Evolutionary conservation across 225 moss, liverwort and hornwort genomes (phyloP).

Genomic region (Physcomitrellopsis africana): DNA sequence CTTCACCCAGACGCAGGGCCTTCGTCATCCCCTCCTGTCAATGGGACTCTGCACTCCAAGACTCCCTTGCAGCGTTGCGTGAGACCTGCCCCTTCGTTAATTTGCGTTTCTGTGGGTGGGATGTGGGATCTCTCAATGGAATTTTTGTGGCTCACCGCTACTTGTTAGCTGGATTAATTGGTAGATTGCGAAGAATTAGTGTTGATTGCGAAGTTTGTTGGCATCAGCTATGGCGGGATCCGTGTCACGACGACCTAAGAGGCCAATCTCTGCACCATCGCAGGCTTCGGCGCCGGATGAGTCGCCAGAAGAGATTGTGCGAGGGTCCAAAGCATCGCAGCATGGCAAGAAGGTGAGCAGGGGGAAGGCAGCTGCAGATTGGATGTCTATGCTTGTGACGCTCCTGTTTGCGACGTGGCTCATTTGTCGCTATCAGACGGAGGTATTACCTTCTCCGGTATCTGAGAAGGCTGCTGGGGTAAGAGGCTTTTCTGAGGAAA

Average conservation of each 20-base stretch:
- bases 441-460: conserved; percentile 57
- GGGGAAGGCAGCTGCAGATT: conserved; percentile 58
- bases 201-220: too few species aligned
- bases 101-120: too few species aligned
- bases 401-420: conserved; percentile 60
- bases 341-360: conserved; percentile 10
- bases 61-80: too few species aligned
- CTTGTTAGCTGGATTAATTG: background rate
- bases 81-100: too few species aligned
- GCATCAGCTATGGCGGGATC: conserved; percentile 38
- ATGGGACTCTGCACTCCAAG: too few species aligned
- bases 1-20: too few species aligned
- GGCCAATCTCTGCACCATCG: conserved; percentile 5
- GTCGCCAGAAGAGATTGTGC: conserved; percentile 28
- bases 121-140: too few species aligned
- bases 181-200: background rate
- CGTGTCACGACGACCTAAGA: conserved; percentile 36
- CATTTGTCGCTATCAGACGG: conserved; percentile 51
- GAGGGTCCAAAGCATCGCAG: conserved; percentile 5
- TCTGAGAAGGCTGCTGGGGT: conserved; percentile 59
- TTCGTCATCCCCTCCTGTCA: too few species aligned
- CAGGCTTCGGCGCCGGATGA: conserved; percentile 5
- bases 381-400: conserved; percentile 74
- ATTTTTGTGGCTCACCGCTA: too few species aligned
- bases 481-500: conserved; percentile 74